These are phyloP conservation scores for Sphaerulina vaccinii DNA, from an alignment of 2,329 filamentous ascomycete species.

Conservation along the genomic window DNA sequence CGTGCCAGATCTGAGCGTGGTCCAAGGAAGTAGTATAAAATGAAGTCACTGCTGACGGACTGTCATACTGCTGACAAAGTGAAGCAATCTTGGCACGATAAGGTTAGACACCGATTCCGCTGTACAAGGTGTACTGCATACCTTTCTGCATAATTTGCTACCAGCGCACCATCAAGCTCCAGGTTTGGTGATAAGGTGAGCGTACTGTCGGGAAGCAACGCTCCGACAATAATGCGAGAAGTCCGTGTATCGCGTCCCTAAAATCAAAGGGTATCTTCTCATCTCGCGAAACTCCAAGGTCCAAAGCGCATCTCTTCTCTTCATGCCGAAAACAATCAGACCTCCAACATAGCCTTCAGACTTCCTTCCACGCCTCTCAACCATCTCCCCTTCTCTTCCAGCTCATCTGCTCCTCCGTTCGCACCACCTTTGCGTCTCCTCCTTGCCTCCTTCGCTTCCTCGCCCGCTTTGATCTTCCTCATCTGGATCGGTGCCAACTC, in stretches of 20 bases:
- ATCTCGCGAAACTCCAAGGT: neutral
- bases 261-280: constrained; percentile 1
- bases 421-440: constrained; percentile 63
- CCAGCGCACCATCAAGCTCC: too few species aligned
- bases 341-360: constrained; percentile 62
- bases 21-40: too few species aligned
- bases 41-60: too few species aligned
- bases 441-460: constrained; percentile 69
- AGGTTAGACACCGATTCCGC: too few species aligned
- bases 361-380: constrained; percentile 66
- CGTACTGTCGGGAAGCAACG: too few species aligned
- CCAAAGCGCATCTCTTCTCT: too few species aligned
- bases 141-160: too few species aligned
- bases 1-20: too few species aligned
- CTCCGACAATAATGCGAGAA: neutral
- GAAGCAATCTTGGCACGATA: too few species aligned
- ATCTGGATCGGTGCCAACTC: constrained; percentile 69
- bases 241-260: neutral
- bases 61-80: too few species aligned
- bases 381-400: constrained; percentile 76
- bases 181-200: too few species aligned
- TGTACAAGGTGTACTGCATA: too few species aligned
- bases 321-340: constrained; percentile 33
- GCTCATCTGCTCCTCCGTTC: constrained; percentile 63
- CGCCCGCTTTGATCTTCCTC: constrained; percentile 63